Evolutionary conservation across 139 green algal genomes (phyloP).

Genomic region (Closterium sp.): DNA sequence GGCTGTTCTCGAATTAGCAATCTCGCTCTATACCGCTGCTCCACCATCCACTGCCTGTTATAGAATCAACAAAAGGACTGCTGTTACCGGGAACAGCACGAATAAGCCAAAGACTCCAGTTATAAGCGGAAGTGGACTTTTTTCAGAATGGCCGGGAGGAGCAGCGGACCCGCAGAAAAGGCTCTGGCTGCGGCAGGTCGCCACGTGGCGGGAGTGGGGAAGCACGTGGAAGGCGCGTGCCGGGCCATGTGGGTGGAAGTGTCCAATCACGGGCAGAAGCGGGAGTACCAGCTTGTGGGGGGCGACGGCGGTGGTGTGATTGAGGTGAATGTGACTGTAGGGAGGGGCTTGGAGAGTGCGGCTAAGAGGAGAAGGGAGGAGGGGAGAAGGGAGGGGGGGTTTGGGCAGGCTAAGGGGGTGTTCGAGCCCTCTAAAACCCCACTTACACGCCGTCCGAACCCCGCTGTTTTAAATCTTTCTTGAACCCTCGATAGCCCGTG

Average conservation of each 20-base stretch:
- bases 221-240: neutral
- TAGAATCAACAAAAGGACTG: neutral
- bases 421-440: too few relatives aligned
- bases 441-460: too few relatives aligned
- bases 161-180: neutral
- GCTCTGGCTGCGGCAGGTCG: neutral
- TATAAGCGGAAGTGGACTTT: neutral
- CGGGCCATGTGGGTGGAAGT: neutral
- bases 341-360: neutral
- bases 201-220: neutral
- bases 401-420: too few relatives aligned
- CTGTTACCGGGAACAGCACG: neutral
- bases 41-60: neutral
- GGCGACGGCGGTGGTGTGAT: neutral
- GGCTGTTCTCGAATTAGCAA: neutral
- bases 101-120: too few relatives aligned
- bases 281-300: neutral
- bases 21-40: neutral
- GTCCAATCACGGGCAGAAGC: neutral
- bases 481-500: too few relatives aligned
- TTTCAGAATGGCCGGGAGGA: neutral
- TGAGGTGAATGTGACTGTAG: neutral
- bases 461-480: too few relatives aligned
- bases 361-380: neutral
- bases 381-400: neutral